phyloP scores from a whole-genome alignment of 305 asterid genomes.

The Ilex paraguariensis region DNA sequence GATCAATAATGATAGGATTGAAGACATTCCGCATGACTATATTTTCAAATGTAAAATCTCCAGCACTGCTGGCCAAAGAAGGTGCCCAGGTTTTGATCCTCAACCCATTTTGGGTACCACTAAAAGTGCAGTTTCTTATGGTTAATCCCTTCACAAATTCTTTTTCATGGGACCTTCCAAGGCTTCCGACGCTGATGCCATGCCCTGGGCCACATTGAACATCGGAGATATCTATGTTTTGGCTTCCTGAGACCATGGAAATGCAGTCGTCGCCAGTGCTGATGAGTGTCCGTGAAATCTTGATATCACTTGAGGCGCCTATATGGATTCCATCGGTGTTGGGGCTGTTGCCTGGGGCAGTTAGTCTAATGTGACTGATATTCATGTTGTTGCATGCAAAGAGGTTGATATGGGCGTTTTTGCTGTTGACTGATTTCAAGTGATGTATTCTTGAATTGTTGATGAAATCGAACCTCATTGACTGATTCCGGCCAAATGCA shows the following conservation, averaged over 20 bases:
- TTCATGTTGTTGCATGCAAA: conserved; percentile 44
- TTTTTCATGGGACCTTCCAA: conserved; percentile 36
- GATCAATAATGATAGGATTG: conserved; percentile 69
- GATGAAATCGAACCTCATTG: conserved; percentile 50
- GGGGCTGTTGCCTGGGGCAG: conserved; percentile 55
- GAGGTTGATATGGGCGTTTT: conserved; percentile 46
- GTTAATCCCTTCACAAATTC: conserved; percentile 42
- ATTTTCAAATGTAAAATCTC: conserved; percentile 35
- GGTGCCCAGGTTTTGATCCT: conserved; percentile 81
- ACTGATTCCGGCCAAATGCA: conserved; percentile 16
- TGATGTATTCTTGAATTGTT: conserved; percentile 32
- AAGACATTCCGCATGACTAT: conserved; percentile 33
- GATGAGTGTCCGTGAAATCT: conserved; percentile 25
- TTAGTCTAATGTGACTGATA: conserved; percentile 21
- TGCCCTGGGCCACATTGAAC: conserved; percentile 71
- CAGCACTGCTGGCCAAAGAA: conserved; percentile 34
- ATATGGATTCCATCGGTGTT: conserved; percentile 71
- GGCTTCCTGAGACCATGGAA: conserved; percentile 54
- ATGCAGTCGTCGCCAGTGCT: conserved; percentile 67
- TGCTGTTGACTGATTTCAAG: conserved; percentile 53
- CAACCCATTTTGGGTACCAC: conserved; percentile 50
- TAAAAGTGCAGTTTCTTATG: conserved; percentile 43
- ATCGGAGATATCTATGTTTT: conserved; percentile 23
- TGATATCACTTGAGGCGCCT: conserved; percentile 35
- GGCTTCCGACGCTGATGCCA: conserved; percentile 63